phyloP scores from a whole-genome alignment of 345 rosid species.

The Noccaea bulbosa region DNA sequence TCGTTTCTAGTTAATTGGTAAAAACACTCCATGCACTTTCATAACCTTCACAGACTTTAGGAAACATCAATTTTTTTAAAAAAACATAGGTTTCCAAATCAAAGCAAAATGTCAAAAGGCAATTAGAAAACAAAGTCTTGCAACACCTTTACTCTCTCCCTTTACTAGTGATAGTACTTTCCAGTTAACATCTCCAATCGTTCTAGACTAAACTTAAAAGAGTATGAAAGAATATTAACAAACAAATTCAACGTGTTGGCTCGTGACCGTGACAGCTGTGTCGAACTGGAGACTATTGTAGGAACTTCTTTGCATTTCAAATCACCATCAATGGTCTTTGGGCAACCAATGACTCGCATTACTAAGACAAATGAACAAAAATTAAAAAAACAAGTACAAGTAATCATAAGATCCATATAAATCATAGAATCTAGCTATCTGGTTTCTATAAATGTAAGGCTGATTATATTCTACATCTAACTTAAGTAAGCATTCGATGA shows the following conservation, averaged over 20 bases:
- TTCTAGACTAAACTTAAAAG: too few species aligned
- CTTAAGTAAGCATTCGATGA: not conserved
- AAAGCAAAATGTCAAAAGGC: not conserved
- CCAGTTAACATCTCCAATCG: too few species aligned
- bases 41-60: not conserved
- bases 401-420: conserved; percentile 1
- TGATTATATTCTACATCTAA: not conserved
- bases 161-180: too few species aligned
- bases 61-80: not conserved
- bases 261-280: too few species aligned
- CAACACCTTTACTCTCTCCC: too few species aligned
- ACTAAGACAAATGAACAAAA: not conserved
- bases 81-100: not conserved
- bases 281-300: too few species aligned
- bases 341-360: not conserved
- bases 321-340: not conserved
- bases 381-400: not conserved
- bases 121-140: not conserved
- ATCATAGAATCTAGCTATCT: not conserved
- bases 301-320: not conserved
- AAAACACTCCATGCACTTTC: not conserved
- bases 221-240: too few species aligned
- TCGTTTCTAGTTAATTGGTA: not conserved
- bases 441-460: not conserved
- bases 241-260: too few species aligned